These are phyloP conservation scores for Alternaria hordeiaustralica DNA, from an alignment of 2,329 filamentous ascomycete species.

Conservation along the genomic window DNA sequence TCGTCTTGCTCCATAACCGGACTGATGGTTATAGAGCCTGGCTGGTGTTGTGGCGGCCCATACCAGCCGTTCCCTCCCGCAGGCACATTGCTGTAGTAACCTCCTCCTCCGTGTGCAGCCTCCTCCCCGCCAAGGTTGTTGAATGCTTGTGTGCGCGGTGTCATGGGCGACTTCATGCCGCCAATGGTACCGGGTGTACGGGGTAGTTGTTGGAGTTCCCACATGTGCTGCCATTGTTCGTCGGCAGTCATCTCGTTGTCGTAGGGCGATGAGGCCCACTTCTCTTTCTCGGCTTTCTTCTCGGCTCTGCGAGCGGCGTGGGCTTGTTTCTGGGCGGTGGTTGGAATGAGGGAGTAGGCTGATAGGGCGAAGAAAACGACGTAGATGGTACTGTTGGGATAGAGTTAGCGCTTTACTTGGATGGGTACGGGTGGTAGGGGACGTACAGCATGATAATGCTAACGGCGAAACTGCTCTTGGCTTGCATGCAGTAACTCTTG, in stretches of 20 bases:
- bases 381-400: slow-evolving; percentile 62
- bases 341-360: slow-evolving; percentile 62
- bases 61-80: slow-evolving; percentile 18
- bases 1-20: slow-evolving; percentile 31
- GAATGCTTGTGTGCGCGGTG: slow-evolving; percentile 46
- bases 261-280: slow-evolving; percentile 36
- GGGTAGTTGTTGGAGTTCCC: slow-evolving; percentile 49
- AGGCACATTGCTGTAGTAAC: slow-evolving; percentile 16
- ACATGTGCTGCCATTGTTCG: slow-evolving; percentile 52
- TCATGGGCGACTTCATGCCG: slow-evolving; percentile 40
- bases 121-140: slow-evolving; percentile 31
- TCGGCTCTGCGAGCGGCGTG: slow-evolving; percentile 37
- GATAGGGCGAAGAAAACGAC: slow-evolving; percentile 64
- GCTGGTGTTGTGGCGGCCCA: slow-evolving; percentile 11
- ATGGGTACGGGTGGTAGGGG: background rate
- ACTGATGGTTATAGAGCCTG: slow-evolving; percentile 20
- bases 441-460: slow-evolving; percentile 73
- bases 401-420: slow-evolving; percentile 2
- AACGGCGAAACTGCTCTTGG: slow-evolving; percentile 70
- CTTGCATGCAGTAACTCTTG: slow-evolving; percentile 67
- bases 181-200: slow-evolving; percentile 41
- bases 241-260: slow-evolving; percentile 45
- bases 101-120: slow-evolving; percentile 9
- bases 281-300: slow-evolving; percentile 47
- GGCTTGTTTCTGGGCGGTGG: slow-evolving; percentile 31